Evolutionary conservation across 805 yeast species (phyloP), one percentile per base, ranked within the genome.

Genomic region (Alloascoidea hylecoeti): DNA sequence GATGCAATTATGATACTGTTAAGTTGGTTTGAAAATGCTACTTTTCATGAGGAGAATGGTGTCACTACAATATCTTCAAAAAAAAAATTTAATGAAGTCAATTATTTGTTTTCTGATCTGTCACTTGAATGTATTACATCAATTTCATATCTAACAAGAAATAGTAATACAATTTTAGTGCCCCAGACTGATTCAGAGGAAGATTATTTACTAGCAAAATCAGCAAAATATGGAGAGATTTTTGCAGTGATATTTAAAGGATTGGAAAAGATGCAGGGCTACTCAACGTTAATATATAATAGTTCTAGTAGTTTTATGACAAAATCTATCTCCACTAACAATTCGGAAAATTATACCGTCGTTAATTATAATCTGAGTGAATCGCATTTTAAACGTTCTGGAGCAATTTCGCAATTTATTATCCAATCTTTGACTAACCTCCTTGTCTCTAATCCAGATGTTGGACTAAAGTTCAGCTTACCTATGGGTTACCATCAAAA

Each of bases 401-500:
- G 15, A 6, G 14, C 34, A 15, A 15, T 32, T 12, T n/a, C 34
- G 14, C 82, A 78, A 16, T 73, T 75, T 53, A 73, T 77, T 13
- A 68, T 80, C 37, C 59, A 61, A 16, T 72, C 80, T 16, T 61
- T 82, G 36, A 75, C 83, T 2, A 79, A 78, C 46, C 53, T 82
- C 38, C 60, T 83, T 33, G 75, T 70, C 46, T 66, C 80, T 3
- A 82, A 82, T 47, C 72, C 78, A 5, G 82, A 76, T 39, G 74
- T 78, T 16, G 89, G 94, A 9, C 57, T 82, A 49, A 72, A 71
- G 38, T 74, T 71, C 51, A 81, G 83, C 3, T 52, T 82, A n/a
- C 85, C 88, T 0, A 66, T 82, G 51, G 86, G 89, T 1, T 80
- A 74, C 48, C 80, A 81, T 47, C 66, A 66, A 16, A 75, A 78